phyloP scores from a whole-genome alignment of 2,329 filamentous ascomycete genomes.

The Ophiostoma montium region DNA sequence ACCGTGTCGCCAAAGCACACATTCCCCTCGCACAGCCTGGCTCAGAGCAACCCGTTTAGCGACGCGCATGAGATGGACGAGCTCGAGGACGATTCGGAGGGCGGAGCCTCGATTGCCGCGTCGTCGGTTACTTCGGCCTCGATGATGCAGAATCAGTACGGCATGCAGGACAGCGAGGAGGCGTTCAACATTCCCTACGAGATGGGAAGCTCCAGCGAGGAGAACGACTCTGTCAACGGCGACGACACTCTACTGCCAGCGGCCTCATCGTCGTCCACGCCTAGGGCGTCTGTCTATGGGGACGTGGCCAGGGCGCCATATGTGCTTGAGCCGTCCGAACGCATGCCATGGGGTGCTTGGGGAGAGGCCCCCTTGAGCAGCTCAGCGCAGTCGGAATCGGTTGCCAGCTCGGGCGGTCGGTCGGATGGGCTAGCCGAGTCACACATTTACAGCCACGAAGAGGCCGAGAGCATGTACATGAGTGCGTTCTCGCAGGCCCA shows the following conservation, averaged over 20 bases:
- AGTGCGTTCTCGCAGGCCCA: slow-evolving; percentile 46
- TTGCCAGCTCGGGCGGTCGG: slow-evolving; percentile 13
- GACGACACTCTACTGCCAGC: neutral
- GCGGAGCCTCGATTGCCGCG: slow-evolving; percentile 18
- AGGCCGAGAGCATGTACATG: slow-evolving; percentile 80
- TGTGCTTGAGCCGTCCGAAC: neutral
- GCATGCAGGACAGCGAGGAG: slow-evolving; percentile 36
- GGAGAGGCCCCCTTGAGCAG: slow-evolving; percentile 8
- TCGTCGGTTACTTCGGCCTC: slow-evolving; percentile 21
- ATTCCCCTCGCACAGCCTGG: neutral
- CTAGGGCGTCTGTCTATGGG: slow-evolving; percentile 34
- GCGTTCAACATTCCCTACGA: slow-evolving; percentile 44
- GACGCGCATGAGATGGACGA: neutral
- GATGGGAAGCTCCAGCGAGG: slow-evolving; percentile 24
- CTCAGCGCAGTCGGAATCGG: slow-evolving; percentile 15
- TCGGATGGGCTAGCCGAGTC: slow-evolving; percentile 46
- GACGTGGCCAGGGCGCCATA: neutral
- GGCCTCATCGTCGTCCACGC: slow-evolving; percentile 31
- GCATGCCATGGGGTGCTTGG: neutral
- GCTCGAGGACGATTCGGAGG: slow-evolving; percentile 7
- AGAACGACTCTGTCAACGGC: slow-evolving; percentile 17
- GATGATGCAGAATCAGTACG: slow-evolving; percentile 22
- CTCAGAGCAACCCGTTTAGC: neutral
- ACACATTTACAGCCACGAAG: slow-evolving; percentile 61
- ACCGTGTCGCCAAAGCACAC: slow-evolving; percentile 5